Percentiles rank a stretch among this genome's conserved stretches.
Evolutionary conservation across 805 yeast genomes (phyloP).

Genomic region (Candida pseudofarinosa): DNA sequence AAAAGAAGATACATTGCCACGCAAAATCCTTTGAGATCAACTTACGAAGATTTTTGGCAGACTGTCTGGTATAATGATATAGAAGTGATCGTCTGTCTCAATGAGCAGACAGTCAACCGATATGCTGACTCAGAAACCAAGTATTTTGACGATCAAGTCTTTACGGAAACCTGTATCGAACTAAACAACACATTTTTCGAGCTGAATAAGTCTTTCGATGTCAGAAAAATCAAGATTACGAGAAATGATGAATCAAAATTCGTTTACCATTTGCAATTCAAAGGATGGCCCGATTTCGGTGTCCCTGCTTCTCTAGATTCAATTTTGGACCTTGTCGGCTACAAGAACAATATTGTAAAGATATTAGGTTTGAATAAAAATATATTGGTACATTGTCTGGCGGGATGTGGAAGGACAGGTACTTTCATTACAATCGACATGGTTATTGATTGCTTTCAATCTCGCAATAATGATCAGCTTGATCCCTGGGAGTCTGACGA

Average conservation of each 20-base stretch:
- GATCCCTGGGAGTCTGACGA: constrained; percentile 38
- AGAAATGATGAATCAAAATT: constrained; percentile 9
- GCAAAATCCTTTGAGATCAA: constrained; percentile 39
- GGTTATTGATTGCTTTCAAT: constrained; percentile 24
- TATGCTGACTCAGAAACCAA: constrained; percentile 13
- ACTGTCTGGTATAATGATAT: constrained; percentile 32
- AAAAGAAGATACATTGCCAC: constrained; percentile 38
- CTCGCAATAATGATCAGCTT: constrained; percentile 4
- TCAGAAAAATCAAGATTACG: constrained; percentile 11
- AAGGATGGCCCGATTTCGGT: constrained; percentile 48
- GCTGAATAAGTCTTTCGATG: constrained; percentile 12
- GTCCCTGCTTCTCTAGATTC: constrained; percentile 31
- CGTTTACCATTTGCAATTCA: constrained; percentile 38
- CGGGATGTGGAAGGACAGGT: constrained; percentile 60
- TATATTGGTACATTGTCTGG: constrained; percentile 50
- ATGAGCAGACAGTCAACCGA: constrained; percentile 20
- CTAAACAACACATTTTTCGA: constrained; percentile 9
- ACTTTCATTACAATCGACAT: constrained; percentile 46
- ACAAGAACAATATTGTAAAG: constrained; percentile 26
- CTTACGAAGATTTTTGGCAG: constrained; percentile 43
- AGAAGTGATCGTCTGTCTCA: constrained; percentile 33
- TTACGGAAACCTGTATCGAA: constrained; percentile 11
- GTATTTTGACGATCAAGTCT: constrained; percentile 17
- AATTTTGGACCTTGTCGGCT: constrained; percentile 27
- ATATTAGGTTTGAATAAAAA: constrained; percentile 7